A percentile compares a stretch with the other conserved stretches of the same genome.
phyloP scores from a whole-genome alignment of 2,329 filamentous ascomycete genomes.

The Fusarium tjaetaba region DNA sequence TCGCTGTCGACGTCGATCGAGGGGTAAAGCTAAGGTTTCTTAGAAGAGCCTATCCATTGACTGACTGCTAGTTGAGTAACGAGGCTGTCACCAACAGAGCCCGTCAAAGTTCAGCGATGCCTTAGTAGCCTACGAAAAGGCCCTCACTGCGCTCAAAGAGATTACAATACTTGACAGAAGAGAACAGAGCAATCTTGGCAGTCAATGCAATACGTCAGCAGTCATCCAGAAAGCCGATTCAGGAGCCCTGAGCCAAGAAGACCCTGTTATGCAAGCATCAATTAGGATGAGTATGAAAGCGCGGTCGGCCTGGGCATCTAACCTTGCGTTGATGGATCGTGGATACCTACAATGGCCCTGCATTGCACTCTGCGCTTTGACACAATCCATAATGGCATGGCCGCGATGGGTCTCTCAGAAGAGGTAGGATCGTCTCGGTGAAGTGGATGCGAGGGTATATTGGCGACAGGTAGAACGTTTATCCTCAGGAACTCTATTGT shows the following conservation, averaged over 20 bases:
- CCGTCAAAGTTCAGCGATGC: background rate
- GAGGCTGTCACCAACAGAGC: background rate
- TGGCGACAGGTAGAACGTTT: constrained; percentile 5
- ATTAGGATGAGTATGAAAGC: background rate
- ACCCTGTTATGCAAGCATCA: background rate
- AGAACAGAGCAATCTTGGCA: background rate
- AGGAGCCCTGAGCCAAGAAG: constrained; percentile 17
- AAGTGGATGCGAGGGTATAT: background rate
- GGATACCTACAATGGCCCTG: background rate
- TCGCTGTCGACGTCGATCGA: background rate
- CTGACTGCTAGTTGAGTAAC: background rate
- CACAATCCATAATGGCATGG: background rate
- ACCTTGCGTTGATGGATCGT: background rate
- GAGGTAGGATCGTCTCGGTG: background rate
- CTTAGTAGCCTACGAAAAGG: background rate
- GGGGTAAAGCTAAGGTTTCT: background rate
- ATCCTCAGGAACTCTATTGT: background rate
- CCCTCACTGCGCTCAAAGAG: background rate
- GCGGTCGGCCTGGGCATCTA: background rate
- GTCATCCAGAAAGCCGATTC: constrained; percentile 9
- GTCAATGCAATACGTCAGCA: background rate
- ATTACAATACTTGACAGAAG: background rate
- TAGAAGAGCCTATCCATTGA: background rate
- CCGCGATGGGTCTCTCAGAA: background rate
- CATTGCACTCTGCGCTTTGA: background rate